Evolutionary conservation across 495 filamentous ascomycete genomes (phyloP).

Genomic region (Beverwykella pulmonaria): DNA sequence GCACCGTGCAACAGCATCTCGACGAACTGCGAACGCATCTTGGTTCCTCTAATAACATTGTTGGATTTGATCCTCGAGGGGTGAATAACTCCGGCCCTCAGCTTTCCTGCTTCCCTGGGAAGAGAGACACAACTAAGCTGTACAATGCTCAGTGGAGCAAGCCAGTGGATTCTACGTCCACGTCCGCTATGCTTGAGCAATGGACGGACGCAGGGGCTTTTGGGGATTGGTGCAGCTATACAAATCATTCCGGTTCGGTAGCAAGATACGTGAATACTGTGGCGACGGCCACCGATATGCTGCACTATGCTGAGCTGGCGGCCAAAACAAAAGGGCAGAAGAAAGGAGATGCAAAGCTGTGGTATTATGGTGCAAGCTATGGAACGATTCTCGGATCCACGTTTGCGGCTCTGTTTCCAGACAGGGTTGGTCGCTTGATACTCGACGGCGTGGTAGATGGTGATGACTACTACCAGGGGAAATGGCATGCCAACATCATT

Average conservation of each 20-base stretch:
- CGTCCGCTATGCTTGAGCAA: slow-evolving; percentile 31
- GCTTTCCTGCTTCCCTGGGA: slow-evolving; percentile 10
- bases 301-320: slow-evolving; percentile 55
- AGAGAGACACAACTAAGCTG: no score
- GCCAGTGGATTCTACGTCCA: slow-evolving; percentile 33
- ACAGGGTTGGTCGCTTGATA: slow-evolving; percentile 52
- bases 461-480: slow-evolving; percentile 41
- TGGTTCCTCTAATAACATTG: slow-evolving; percentile 40
- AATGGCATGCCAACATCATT: slow-evolving; percentile 40
- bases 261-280: slow-evolving; percentile 51
- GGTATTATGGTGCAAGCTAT: slow-evolving; percentile 41
- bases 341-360: slow-evolving; percentile 29
- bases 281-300: slow-evolving; percentile 54
- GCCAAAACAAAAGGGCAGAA: slow-evolving; percentile 39
- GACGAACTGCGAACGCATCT: neutral
- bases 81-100: slow-evolving; percentile 23
- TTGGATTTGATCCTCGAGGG: slow-evolving; percentile 36
- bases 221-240: slow-evolving; percentile 37
- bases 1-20: slow-evolving; percentile 7
- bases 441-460: slow-evolving; percentile 57
- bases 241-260: slow-evolving; percentile 36
- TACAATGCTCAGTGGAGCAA: neutral
- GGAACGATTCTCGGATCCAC: neutral
- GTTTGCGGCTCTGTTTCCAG: slow-evolving; percentile 55
- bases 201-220: slow-evolving; percentile 41